A percentile compares a stretch with the other conserved stretches of the same genome.
Evolutionary conservation across 495 filamentous ascomycete species (phyloP).

Genomic region (Talaromyces proteolyticus): DNA sequence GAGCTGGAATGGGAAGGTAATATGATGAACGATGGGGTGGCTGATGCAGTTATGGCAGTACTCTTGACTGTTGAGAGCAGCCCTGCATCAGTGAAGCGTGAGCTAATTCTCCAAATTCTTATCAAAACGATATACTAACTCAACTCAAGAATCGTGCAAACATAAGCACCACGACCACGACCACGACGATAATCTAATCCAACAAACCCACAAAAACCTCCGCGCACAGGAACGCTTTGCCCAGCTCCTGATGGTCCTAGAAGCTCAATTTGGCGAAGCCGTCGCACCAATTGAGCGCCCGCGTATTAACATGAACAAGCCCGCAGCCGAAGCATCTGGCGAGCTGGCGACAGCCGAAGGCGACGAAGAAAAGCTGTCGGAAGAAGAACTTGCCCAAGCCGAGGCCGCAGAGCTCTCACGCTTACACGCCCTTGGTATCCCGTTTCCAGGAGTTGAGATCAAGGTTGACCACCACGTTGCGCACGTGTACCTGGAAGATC

Average conservation of each 20-base stretch:
- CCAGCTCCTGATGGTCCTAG: slow-evolving; percentile 90
- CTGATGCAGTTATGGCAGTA: slow-evolving; percentile 90
- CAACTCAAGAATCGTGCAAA: slow-evolving; percentile 46
- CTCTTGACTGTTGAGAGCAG: slow-evolving; percentile 85
- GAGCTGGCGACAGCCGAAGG: too few species aligned
- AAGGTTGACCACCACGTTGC: slow-evolving; percentile 83
- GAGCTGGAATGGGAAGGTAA: slow-evolving; percentile 97
- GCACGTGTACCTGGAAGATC: slow-evolving; percentile 81
- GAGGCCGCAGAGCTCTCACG: slow-evolving; percentile 57
- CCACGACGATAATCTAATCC: slow-evolving; percentile 44
- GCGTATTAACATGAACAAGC: slow-evolving; percentile 46
- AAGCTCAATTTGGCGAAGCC: slow-evolving; percentile 86
- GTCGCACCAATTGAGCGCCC: slow-evolving; percentile 69
- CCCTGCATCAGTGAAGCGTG: slow-evolving; percentile 91
- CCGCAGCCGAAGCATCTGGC: too few species aligned
- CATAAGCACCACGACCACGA: slow-evolving; percentile 42
- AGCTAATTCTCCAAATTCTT: slow-evolving; percentile 17
- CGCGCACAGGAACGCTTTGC: slow-evolving; percentile 68
- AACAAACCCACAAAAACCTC: slow-evolving; percentile 50
- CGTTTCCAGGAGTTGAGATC: slow-evolving; percentile 83
- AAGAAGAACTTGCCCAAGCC: slow-evolving; percentile 46
- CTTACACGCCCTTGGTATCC: slow-evolving; percentile 74
- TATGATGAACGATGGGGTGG: slow-evolving; percentile 94
- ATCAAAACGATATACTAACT: slow-evolving; percentile 9
- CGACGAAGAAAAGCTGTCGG: slow-evolving; percentile 33